phyloP scores from a whole-genome alignment of 164 flowering plant genomes.

The Euptelea pleiosperma region DNA sequence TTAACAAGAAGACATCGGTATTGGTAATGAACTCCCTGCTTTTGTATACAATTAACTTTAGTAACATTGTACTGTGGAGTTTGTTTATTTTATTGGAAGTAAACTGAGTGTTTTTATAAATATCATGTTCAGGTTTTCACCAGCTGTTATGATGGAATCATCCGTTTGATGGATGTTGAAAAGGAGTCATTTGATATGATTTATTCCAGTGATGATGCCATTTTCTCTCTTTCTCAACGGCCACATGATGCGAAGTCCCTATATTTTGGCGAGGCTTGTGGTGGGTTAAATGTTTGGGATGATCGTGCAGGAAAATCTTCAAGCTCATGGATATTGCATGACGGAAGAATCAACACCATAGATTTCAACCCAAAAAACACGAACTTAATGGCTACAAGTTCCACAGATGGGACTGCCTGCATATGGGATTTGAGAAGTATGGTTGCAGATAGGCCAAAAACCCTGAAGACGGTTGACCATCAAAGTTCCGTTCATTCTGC shows the following conservation, averaged over 20 bases:
- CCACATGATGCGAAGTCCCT: slow-evolving; percentile 44
- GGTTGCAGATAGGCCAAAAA: slow-evolving; percentile 23
- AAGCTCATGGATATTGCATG: slow-evolving; percentile 51
- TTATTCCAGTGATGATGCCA: slow-evolving; percentile 40
- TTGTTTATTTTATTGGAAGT: too few species aligned
- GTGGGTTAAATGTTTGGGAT: slow-evolving; percentile 60
- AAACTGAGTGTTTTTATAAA: too few species aligned
- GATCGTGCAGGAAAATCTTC: slow-evolving; percentile 46
- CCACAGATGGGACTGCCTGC: slow-evolving; percentile 79
- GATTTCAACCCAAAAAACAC: slow-evolving; percentile 59
- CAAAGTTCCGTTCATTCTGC: slow-evolving; percentile 72
- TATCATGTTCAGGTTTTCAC: slow-evolving; percentile 53
- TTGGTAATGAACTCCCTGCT: too few species aligned
- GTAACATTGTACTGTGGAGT: too few species aligned
- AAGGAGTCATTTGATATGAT: slow-evolving; percentile 65
- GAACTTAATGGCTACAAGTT: slow-evolving; percentile 79
- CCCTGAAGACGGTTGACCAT: slow-evolving; percentile 43
- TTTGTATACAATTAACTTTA: too few species aligned
- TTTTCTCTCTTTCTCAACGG: slow-evolving; percentile 57
- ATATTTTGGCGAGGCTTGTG: slow-evolving; percentile 64
- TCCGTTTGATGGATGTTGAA: slow-evolving; percentile 76
- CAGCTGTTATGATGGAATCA: slow-evolving; percentile 67
- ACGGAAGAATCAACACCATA: slow-evolving; percentile 67
- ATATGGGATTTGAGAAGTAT: slow-evolving; percentile 86
- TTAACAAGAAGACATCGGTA: too few species aligned